Base-by-base conservation (phyloP, 306 rosid species). In the Vachellia pachyceras region DNA sequence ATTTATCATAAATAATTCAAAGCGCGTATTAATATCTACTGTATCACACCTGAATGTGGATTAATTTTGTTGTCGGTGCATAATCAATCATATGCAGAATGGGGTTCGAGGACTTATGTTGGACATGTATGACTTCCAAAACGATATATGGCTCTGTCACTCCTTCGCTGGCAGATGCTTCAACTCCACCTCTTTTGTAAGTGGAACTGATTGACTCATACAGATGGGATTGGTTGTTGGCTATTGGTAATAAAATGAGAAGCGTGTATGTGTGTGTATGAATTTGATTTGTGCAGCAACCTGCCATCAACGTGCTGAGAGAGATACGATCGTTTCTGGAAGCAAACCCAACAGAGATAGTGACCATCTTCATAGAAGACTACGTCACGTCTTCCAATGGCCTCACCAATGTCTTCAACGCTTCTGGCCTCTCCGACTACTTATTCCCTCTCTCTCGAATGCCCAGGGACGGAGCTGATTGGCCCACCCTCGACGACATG, bases 81-180 rank as follows among this genome's bases (percentile, higher is more conserved):
- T 22, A 23, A 52, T 52, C 14, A 10, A 29, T 57, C 20, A 54
- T 75, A 17, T 37, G 45, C 58, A 92, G 97, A 86, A 89, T 63
- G 97, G 95, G 22, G 94, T 91, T 75, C 89, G 95, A 35, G 97
- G 97, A 36, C 81, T 92, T 22, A 92, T 92, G 95, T 72, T 92
- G 47, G 97, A 92, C 40, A 82, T 92, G 95, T 92, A 92, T 50
- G 97, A 92, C 82, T 90, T 89, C 67, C 14, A 61, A 33, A 87
- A 87, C 68, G 97, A 88, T 42, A 84, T 92, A 45, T 90, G 97
- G 95, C 58, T 92, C 29, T 92, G 97, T 69, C 95, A 92, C 86
- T 92, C 95, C 8, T 1, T 58, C 33, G 67, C 7, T 50, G 94
- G 94, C 54, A 37, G 81, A 50, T 92, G 97, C 73, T 45, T 39